Base-by-base conservation (phyloP, 306 rosid genomes). In the Ochetophila trinervis region DNA sequence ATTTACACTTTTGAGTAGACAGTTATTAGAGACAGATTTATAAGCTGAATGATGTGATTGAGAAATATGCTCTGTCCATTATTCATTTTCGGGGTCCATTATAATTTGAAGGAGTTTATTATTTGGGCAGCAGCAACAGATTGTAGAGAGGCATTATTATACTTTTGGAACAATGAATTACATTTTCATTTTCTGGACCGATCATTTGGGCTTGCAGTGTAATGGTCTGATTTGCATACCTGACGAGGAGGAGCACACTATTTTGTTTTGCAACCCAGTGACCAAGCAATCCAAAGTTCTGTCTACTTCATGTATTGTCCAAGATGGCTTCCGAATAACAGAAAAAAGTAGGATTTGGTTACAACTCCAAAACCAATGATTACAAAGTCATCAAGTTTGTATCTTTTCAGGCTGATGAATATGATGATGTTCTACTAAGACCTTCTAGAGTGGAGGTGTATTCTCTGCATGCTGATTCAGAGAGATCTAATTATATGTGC, bases 141-240 rank as follows among this genome's bases (percentile, higher is more conserved):
- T n/a, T n/a, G n/a, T n/a, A n/a, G n/a, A n/a, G n/a, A n/a, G n/a
- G n/a, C n/a, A n/a, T n/a, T n/a, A n/a, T n/a, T n/a, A n/a, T n/a
- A n/a, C n/a, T n/a, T n/a, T n/a, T n/a, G n/a, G n/a, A n/a, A n/a
- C n/a, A n/a, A n/a, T n/a, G n/a, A n/a, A n/a, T n/a, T n/a, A n/a
- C n/a, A n/a, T n/a, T n/a, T n/a, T n/a, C n/a, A n/a, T n/a, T n/a
- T n/a, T n/a, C n/a, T n/a, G n/a, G 42, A 36, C 42, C 42, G 6
- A 10, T 36, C 42, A 7, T 36, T 36, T 36, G 42, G 42, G 42
- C 42, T 7, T 10, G 42, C 76, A 72, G 10, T 63, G 70, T 72
- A n/a, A 57, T 64, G 76, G 70, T 2, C 14, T 72, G 20, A 20
- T 72, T 22, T 63, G 70, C 27, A 23, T 64, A 24, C n/a, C 53